Conservation (phyloP, 139 green algal species). For the Chlamydomonas schloesseri region DNA sequence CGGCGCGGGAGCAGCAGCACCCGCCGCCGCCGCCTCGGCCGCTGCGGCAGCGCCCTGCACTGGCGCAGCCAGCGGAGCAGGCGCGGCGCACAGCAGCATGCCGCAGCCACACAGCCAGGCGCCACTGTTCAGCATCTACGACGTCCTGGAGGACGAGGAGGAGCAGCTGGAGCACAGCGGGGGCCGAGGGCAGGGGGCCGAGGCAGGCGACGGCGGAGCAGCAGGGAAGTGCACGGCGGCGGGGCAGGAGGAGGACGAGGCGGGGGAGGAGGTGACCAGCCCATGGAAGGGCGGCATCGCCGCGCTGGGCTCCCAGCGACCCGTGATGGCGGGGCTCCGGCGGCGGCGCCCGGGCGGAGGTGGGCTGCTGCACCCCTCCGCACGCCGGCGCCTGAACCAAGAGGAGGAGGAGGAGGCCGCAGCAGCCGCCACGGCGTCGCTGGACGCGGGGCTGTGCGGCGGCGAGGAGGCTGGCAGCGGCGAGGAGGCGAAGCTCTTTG, state of each 20-base stretch:
- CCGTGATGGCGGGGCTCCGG: not conserved
- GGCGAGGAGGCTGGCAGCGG: not conserved
- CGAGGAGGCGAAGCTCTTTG: too few relatives aligned
- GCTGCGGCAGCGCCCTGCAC: too few relatives aligned
- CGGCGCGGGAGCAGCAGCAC: too few relatives aligned
- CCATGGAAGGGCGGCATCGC: not conserved
- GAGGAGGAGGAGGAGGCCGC: not conserved
- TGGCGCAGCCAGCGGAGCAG: too few relatives aligned
- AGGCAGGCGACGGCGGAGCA: not conserved
- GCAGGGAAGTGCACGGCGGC: too few relatives aligned
- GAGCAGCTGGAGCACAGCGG: not conserved
- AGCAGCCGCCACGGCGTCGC: not conserved
- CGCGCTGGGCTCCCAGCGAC: not conserved
- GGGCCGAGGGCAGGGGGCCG: not conserved
- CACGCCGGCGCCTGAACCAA: not conserved
- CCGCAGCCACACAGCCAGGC: not conserved
- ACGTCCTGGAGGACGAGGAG: not conserved
- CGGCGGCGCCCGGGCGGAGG: not conserved
- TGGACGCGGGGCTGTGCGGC: not conserved
- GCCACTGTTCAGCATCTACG: slow-evolving; percentile 30
- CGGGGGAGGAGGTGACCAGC: slow-evolving; percentile 13
- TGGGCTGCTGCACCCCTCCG: not conserved
- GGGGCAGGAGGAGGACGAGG: not conserved
- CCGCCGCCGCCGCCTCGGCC: too few relatives aligned
- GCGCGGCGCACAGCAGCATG: not conserved